Conservation (phyloP, 73 alveolate genomes). For the Uronychia binucleata region DNA sequence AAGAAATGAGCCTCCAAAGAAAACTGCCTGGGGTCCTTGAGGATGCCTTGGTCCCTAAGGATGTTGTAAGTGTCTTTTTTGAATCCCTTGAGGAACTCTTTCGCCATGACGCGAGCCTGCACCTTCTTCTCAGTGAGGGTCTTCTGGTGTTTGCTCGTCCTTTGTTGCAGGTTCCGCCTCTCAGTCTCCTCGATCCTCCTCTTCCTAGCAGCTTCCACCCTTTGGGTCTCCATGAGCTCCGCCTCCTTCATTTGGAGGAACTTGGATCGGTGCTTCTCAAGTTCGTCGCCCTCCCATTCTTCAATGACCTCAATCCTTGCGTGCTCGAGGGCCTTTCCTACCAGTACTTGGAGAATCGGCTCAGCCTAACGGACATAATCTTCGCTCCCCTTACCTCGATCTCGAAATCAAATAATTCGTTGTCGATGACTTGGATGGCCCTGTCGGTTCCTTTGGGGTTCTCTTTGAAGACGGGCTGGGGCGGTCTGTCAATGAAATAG, state of each 20-base stretch:
- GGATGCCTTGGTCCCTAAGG: constrained; percentile 36
- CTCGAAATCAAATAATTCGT: constrained; percentile 80
- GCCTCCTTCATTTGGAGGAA: constrained; percentile 78
- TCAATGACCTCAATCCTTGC: constrained; percentile 96
- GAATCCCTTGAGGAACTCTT: constrained; percentile 42
- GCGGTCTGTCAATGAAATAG: constrained; percentile 87
- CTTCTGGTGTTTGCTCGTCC: constrained; percentile 58
- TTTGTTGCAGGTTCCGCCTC: constrained; percentile 59
- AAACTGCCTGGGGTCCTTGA: constrained; percentile 42
- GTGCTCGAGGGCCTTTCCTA: constrained; percentile 95
- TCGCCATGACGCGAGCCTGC: constrained; percentile 50
- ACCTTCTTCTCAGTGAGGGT: constrained; percentile 58
- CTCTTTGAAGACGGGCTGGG: constrained; percentile 87
- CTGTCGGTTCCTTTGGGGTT: constrained; percentile 80
- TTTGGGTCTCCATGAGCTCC: constrained; percentile 94
- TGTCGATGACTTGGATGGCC: constrained; percentile 74
- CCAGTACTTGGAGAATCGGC: constrained; percentile 95
- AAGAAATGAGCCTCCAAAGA: constrained; percentile 34
- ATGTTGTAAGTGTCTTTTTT: constrained; percentile 52
- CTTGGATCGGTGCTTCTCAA: constrained; percentile 77
- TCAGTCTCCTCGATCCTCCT: constrained; percentile 90
- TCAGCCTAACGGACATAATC: constrained; percentile 83
- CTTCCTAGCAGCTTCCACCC: constrained; percentile 94
- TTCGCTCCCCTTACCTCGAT: constrained; percentile 33
- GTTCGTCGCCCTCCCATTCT: constrained; percentile 90